Conservation (phyloP, 1,284 basidiomycete genomes). For the Apiotrichum montevideense region DNA sequence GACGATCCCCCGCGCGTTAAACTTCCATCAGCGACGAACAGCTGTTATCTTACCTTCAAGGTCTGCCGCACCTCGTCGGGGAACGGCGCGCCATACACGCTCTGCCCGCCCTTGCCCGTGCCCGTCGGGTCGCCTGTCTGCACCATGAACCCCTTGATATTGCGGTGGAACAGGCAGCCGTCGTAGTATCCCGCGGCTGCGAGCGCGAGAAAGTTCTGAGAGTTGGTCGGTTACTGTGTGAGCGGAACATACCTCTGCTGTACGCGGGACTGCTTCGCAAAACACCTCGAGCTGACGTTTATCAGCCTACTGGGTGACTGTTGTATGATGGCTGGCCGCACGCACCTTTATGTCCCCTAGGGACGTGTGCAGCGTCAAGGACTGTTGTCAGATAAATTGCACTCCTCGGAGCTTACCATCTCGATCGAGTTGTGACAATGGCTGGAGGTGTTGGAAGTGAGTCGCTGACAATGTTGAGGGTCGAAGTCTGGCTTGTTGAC, state of each 20-base stretch:
- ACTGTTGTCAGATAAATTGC: conserved; percentile 48
- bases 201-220: conserved; percentile 86
- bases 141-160: conserved; percentile 92
- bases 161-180: conserved; percentile 78
- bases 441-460: too few relatives aligned
- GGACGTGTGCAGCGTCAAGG: conserved; percentile 88
- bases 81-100: conserved; percentile 66
- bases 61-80: conserved; percentile 85
- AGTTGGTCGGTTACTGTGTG: background rate
- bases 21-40: conserved; percentile 52
- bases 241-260: conserved; percentile 65
- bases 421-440: too few relatives aligned
- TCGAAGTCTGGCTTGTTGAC: too few relatives aligned
- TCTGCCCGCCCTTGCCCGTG: conserved; percentile 52
- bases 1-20: conserved; percentile 86
- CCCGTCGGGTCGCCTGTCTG: conserved; percentile 81
- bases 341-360: conserved; percentile 89
- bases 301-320: background rate
- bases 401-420: too few relatives aligned
- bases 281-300: conserved; percentile 79
- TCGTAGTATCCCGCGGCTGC: conserved; percentile 87
- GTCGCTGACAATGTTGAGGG: too few relatives aligned
- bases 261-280: conserved; percentile 89
- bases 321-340: background rate
- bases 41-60: conserved; percentile 63